Evolutionary conservation across 441 rosid genomes (phyloP), one percentile per base, ranked within the genome.

Genomic region (Manihot esculenta): DNA sequence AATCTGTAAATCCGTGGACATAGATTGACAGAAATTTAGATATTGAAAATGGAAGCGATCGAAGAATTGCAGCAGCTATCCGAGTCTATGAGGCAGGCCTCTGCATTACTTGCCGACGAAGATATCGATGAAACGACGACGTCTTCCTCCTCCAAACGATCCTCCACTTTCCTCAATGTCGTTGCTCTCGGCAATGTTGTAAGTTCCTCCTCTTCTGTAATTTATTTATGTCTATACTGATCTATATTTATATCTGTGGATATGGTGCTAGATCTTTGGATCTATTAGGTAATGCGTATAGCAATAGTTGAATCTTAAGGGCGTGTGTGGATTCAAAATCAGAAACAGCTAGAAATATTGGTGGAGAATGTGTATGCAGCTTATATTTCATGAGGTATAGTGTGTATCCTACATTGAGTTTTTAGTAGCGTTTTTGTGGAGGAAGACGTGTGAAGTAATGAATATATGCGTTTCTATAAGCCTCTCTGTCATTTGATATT

Each of bases 131-230:
- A 94, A 61, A 80, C 76, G 64, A 58, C 79, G 35, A 48, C 79
- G 66, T 83, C 90, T 26, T 68, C 85, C 27, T 73, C 89, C 20
- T 82, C 91, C 3, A 82, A 71, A 66, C 96, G 93, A 42, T 72
- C 91, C 11, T 82, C 91, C 21, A 83, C 91, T 75, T 91, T 88
- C 71, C 90, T 94, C 15, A 94, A 90, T 73, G 97, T 87, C 53
- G 87, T 91, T 54, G 91, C 88, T 42, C 80, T 94, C 20, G 98
- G 98, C 81, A 91, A 86, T 87, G 88, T 94, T 71, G 98, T 91
- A 81, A 78, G 98, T 87, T 50, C 72, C 50, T 21, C n/a, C 17
- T 62, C 20, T 41, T 10, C 42, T 33, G 13, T 51, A 17, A 61
- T 17, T 35, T 23, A 35, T 75, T 13, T 6, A 7, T 71, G 64